A percentile compares a stretch with the other conserved stretches of the same genome.
These are phyloP conservation scores for Pisolithus thermaeus DNA, from an alignment of 1,284 basidiomycete species.

Conservation along the genomic window DNA sequence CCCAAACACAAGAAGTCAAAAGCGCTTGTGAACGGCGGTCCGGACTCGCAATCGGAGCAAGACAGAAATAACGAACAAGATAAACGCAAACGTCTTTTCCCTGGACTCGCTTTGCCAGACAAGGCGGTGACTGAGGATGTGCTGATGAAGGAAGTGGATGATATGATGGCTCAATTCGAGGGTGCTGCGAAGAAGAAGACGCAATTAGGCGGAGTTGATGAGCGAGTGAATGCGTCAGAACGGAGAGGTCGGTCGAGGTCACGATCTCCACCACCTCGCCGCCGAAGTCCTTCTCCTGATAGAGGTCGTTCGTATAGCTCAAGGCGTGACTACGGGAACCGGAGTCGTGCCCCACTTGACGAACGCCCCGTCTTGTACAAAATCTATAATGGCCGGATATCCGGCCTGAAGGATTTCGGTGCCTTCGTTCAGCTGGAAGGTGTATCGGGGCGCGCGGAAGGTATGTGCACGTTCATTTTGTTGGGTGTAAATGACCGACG, in stretches of 20 bases:
- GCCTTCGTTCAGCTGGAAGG: constrained; percentile 92
- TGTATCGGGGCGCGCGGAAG: constrained; percentile 80
- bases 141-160: constrained; percentile 77
- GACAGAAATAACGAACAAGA: constrained; percentile 56
- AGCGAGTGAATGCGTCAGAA: constrained; percentile 52
- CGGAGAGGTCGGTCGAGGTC: constrained; percentile 44
- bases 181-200: constrained; percentile 60
- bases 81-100: constrained; percentile 81
- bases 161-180: constrained; percentile 78
- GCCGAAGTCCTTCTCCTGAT: constrained; percentile 48
- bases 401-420: constrained; percentile 90
- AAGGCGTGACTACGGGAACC: constrained; percentile 36
- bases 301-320: constrained; percentile 44
- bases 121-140: constrained; percentile 64
- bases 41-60: constrained; percentile 26
- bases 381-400: constrained; percentile 87
- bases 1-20: constrained; percentile 82
- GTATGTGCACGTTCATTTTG: constrained; percentile 35
- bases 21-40: constrained; percentile 40
- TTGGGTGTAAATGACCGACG: neutral
- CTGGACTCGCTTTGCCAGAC: constrained; percentile 85
- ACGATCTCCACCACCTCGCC: constrained; percentile 38
- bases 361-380: constrained; percentile 89
- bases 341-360: constrained; percentile 50
- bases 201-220: constrained; percentile 40